Conservation (phyloP, 2,329 filamentous ascomycete species). For the Stachybotrys chartarum region DNA sequence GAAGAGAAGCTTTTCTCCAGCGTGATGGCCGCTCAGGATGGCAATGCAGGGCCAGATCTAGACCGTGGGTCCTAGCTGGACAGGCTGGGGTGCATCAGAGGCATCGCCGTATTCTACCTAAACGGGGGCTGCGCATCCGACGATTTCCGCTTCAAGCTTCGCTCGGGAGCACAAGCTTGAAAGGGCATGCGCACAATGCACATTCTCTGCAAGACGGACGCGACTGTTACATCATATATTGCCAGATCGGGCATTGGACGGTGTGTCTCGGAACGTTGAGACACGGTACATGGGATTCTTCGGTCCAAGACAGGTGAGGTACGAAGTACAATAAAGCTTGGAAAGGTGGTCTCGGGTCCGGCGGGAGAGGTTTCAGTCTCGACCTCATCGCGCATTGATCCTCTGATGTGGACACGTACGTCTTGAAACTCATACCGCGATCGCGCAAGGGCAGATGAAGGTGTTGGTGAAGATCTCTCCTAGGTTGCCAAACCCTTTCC, state of each 20-base stretch:
- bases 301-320: too few relatives aligned
- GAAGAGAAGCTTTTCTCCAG: not conserved
- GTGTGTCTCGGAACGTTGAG: not conserved
- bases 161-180: not conserved
- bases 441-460: too few relatives aligned
- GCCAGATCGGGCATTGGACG: not conserved
- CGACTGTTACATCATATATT: constrained; percentile 2
- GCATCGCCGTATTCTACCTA: not conserved
- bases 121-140: not conserved
- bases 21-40: not conserved
- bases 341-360: too few relatives aligned
- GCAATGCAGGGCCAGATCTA: not conserved
- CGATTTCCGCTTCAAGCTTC: not conserved
- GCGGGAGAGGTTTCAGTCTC: too few relatives aligned
- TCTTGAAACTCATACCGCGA: too few relatives aligned
- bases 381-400: too few relatives aligned
- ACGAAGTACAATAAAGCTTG: too few relatives aligned
- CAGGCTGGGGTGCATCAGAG: not conserved
- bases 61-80: not conserved
- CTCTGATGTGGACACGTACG: too few relatives aligned
- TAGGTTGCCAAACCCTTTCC: too few relatives aligned
- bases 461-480: too few relatives aligned
- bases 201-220: not conserved
- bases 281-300: too few relatives aligned
- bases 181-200: not conserved